Conservation (phyloP, 495 filamentous ascomycete species). For the Lineolata rhizophorae region DNA sequence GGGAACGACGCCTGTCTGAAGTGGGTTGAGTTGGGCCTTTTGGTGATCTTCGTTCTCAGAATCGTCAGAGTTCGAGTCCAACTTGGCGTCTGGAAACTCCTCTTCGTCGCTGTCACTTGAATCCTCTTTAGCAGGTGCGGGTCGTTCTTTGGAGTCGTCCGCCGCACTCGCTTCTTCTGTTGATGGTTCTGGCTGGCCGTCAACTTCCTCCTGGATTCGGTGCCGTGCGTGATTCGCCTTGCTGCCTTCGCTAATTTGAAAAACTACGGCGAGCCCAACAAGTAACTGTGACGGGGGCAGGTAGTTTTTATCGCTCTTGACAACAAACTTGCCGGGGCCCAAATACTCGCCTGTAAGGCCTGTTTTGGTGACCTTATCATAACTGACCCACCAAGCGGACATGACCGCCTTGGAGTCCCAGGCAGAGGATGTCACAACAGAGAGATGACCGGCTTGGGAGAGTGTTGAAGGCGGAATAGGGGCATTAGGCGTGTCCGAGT, state of each 20-base stretch:
- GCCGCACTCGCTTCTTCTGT: constrained; percentile 3
- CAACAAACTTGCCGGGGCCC: constrained; percentile 49
- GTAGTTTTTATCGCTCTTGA: constrained; percentile 73
- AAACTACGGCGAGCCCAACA: constrained; percentile 71
- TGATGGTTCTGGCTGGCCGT: constrained; percentile 2
- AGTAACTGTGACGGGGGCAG: constrained; percentile 74
- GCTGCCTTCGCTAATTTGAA: constrained; percentile 75
- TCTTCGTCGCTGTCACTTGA: constrained; percentile 14
- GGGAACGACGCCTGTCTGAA: too few species aligned
- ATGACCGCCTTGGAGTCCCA: constrained; percentile 95
- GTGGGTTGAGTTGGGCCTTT: too few species aligned
- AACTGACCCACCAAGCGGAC: constrained; percentile 84
- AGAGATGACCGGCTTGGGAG: constrained; percentile 68
- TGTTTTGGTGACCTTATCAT: constrained; percentile 72
- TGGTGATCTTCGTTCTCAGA: too few species aligned
- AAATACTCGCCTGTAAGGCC: constrained; percentile 60
- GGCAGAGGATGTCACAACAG: constrained; percentile 61
- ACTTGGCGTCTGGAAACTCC: constrained; percentile 19
- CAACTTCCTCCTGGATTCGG: constrained; percentile 28
- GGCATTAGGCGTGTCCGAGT: constrained; percentile 43
- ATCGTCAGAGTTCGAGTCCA: neutral
- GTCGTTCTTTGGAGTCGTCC: constrained; percentile 7
- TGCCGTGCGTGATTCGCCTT: constrained; percentile 59
- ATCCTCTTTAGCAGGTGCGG: constrained; percentile 2
- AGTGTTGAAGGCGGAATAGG: constrained; percentile 83